Conservation (phyloP, 768 basidiomycete species). For the Austroboletus eburneus region DNA sequence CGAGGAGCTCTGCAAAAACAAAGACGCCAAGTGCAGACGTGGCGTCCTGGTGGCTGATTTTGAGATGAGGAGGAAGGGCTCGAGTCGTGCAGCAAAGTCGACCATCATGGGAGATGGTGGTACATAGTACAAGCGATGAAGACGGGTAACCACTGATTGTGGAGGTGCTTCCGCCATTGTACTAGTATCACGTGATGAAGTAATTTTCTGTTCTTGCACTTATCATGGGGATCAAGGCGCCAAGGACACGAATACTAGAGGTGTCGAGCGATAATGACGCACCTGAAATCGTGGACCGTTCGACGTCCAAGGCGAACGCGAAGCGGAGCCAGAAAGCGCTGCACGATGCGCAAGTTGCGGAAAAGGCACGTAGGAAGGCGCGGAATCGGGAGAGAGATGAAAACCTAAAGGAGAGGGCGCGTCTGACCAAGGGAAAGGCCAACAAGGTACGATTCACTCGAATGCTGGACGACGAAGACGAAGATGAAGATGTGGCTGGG, state of each 20-base stretch:
- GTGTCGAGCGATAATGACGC: slow-evolving; percentile 38
- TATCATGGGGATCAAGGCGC: slow-evolving; percentile 15
- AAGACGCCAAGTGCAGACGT: slow-evolving; percentile 88
- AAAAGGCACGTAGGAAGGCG: slow-evolving; percentile 40
- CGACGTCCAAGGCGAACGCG: slow-evolving; percentile 40
- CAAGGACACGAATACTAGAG: slow-evolving; percentile 15
- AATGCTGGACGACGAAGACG: slow-evolving; percentile 13
- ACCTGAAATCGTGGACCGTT: slow-evolving; percentile 49
- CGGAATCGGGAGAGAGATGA: slow-evolving; percentile 46
- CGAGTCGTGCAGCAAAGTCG: slow-evolving; percentile 65
- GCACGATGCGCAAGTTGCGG: slow-evolving; percentile 33
- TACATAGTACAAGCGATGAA: no score
- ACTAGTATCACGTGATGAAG: slow-evolving; percentile 1
- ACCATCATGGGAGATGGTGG: slow-evolving; percentile 32
- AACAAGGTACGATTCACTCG: slow-evolving; percentile 12
- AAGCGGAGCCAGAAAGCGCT: slow-evolving; percentile 36
- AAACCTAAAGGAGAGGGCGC: slow-evolving; percentile 47
- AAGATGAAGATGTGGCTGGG: slow-evolving; percentile 11
- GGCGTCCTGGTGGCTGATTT: slow-evolving; percentile 83
- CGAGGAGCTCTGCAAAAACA: slow-evolving; percentile 86
- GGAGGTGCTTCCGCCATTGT: no score
- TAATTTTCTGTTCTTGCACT: no score
- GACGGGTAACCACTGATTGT: no score
- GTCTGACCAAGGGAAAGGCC: slow-evolving; percentile 15
- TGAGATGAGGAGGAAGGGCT: slow-evolving; percentile 88